Base-by-base conservation (phyloP, 2,329 filamentous ascomycete species). In the Neocatenulostroma microsporum region DNA sequence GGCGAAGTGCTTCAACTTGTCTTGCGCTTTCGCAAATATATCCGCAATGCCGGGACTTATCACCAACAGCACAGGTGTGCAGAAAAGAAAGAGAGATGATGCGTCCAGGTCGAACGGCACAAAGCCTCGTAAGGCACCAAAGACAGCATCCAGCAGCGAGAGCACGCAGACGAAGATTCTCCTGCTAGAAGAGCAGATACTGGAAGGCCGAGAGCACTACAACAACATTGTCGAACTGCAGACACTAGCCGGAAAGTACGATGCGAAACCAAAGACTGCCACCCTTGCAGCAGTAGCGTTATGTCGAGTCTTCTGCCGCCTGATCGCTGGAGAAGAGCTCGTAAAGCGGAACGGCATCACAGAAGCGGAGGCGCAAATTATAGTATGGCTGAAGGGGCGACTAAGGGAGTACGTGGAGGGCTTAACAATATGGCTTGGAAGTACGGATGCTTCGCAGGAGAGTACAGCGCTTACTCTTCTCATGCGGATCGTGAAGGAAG, bases 201-300 rank as follows among this genome's bases (percentile, higher is more conserved):
- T 87, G 44, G 80, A 91, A 60, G 94, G 87, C 33, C 83, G 79
- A 55, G 85, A 87, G 61, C 76, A 94, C 63, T 94, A 93, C 70
- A 94, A 94, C 68, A 86, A 94, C 56, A 89, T 96, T 53, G 73
- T 77, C 6, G 75, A 73, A 9, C 65, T 96, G 24, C 68, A 94
- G 30, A 66, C 64, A 23, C 64, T 66, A 19, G 61, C 71, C 3
- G 58, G 67, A 14, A 67, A 73, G 13, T 60, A 67, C 2, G 73
- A 80, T 28, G 68, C 75, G 3, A 70, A 75, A 8, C 67, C 84
- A 30, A 49, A 55, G 31, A 42, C 48, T 14, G 47, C 48, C 3
- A 49, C 45, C 2, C 65, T 84, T 21, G 83, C 87, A 0, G 76
- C 81, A 0, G 80, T 95, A 14, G 81, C 88, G 2, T 70, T 95